Base-by-base conservation (phyloP, 2,329 filamentous ascomycete species). In the Cryoendolithus antarcticus region DNA sequence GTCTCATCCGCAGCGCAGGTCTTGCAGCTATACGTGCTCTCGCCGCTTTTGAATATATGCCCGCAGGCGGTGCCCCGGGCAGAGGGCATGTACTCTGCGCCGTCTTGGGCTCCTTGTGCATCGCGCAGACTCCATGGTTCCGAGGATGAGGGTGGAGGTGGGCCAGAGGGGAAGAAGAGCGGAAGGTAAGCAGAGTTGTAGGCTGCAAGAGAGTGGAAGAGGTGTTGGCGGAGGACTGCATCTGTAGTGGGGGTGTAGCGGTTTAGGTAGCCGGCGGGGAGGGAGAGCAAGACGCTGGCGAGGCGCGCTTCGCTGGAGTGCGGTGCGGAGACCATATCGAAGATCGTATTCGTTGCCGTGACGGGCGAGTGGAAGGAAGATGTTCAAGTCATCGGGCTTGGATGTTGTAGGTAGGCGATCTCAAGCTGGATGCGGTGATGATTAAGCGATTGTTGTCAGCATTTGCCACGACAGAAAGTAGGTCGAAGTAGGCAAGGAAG, bases 1-100 rank as follows among this genome's bases (percentile, higher is more conserved):
- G 91, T 96, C 48, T 95, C 89, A 61, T 98, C 93, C 32, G 82
- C 78, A 35, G 86, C 86, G 62, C 91, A 98, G 7, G 89, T 96
- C 57, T 86, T 82, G 70, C 91, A 98, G 52, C 82, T 75, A 60
- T 96, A 98, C 43, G 86, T 89, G 41, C 86, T 88, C 66, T 98
- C 91, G 37, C 89, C 91, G 9, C 76, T 73, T 63, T 89, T 89
- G 71, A 98, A 94, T 45, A 98, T 96, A 66, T 98, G 93, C 3
- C 91, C 93, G 59, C 91, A 98, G 34, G 86, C 80, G 62, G 93
- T 93, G 40, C 93, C 91, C 49, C 86, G 77, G 9, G 91, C 91
- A 4, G 83, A 82, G 49, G 89, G 82, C 12, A 86, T 91, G 58
- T 96, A 98, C 60, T 98, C 93, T 27, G 89, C 86, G 8, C 91